phyloP scores from a whole-genome alignment of 1,284 basidiomycete genomes.

The Cystobasidium slooffiae region DNA sequence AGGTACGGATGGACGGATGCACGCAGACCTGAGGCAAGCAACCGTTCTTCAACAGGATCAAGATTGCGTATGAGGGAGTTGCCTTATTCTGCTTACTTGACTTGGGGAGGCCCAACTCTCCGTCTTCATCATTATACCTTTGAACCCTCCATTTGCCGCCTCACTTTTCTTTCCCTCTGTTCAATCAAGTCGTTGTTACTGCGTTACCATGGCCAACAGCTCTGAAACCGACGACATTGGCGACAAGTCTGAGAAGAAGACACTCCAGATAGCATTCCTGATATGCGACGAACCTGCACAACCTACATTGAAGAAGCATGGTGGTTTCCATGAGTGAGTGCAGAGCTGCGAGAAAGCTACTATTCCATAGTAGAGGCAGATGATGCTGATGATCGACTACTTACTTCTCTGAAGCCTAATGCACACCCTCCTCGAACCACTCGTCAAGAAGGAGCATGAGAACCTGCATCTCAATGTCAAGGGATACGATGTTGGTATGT shows the following conservation, averaged over 20 bases:
- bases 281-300: constrained; percentile 51
- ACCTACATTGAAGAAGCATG: constrained; percentile 49
- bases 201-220: neutral
- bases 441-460: constrained; percentile 45
- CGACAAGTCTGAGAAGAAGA: constrained; percentile 21
- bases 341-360: neutral
- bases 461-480: constrained; percentile 45
- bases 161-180: constrained; percentile 1
- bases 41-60: no score
- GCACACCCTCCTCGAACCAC: constrained; percentile 50
- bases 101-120: no score
- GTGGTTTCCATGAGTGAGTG: constrained; percentile 48
- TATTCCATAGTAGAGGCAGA: neutral
- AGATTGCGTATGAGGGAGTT: no score
- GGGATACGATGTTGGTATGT: constrained; percentile 32
- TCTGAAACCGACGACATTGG: constrained; percentile 15
- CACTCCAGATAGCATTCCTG: constrained; percentile 49
- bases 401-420: constrained; percentile 29
- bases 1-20: no score
- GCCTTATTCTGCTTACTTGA: no score
- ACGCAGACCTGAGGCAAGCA: no score
- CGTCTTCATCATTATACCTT: neutral
- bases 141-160: neutral
- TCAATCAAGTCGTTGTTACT: neutral
- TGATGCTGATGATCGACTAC: neutral